Percentiles rank a stretch among this genome's conserved stretches.
Conservation (phyloP, 2,329 filamentous ascomycete genomes). For the Pseudonectria buxi region DNA sequence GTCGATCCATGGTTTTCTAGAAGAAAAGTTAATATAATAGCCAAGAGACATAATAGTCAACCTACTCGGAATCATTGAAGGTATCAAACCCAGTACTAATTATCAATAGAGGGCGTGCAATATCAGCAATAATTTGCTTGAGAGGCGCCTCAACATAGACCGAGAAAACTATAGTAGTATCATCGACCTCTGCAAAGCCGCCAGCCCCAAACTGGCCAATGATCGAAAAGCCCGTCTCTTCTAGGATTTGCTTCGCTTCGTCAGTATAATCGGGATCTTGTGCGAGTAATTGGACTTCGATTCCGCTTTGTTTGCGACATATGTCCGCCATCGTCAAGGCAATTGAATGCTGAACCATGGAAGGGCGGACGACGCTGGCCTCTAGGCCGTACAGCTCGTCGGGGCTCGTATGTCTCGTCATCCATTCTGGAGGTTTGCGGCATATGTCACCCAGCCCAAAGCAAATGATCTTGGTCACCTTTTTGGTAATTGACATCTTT, state of each 20-base stretch:
- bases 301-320: constrained; percentile 1
- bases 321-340: constrained; percentile 1
- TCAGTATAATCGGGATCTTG: constrained; percentile 8
- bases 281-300: background rate
- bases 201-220: constrained; percentile 5
- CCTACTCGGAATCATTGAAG: too few species aligned
- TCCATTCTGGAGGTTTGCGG: too few species aligned
- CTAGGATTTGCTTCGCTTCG: constrained; percentile 1
- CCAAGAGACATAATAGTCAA: too few species aligned
- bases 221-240: constrained; percentile 3
- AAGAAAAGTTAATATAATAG: too few species aligned
- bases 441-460: constrained; percentile 4
- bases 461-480: constrained; percentile 1
- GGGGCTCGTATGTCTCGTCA: too few species aligned
- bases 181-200: constrained; percentile 13
- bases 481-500: too few species aligned
- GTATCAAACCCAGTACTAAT: too few species aligned
- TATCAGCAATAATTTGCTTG: constrained; percentile 15
- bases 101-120: constrained; percentile 11
- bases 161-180: constrained; percentile 8
- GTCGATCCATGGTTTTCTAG: too few species aligned
- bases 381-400: background rate
- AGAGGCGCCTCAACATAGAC: constrained; percentile 7
- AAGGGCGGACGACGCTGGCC: background rate
- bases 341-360: constrained; percentile 1